Percentiles rank a stretch among this genome's conserved stretches.
These are phyloP conservation scores for Peribolospora kevripleyi DNA, from an alignment of 768 basidiomycete species.

Conservation along the genomic window DNA sequence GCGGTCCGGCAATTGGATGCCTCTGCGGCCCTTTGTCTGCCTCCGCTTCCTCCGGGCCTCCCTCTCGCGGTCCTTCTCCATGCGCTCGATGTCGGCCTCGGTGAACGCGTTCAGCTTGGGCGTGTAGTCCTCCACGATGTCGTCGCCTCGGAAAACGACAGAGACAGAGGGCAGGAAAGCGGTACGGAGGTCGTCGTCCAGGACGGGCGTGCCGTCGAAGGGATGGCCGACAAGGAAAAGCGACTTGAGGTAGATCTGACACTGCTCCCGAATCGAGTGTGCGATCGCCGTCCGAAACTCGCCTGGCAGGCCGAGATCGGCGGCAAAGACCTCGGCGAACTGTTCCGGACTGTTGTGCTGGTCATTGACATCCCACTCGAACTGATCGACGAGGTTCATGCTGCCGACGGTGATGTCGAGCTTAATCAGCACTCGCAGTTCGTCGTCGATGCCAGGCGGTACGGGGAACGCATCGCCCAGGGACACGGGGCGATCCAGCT, in stretches of 20 bases:
- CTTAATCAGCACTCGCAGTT: slow-evolving; percentile 82
- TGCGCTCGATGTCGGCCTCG: slow-evolving; percentile 66
- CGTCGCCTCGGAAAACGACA: slow-evolving; percentile 45
- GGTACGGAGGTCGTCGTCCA: slow-evolving; percentile 73
- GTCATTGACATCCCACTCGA: slow-evolving; percentile 90
- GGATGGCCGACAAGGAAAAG: slow-evolving; percentile 74
- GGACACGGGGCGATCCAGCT: no score
- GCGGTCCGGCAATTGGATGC: slow-evolving; percentile 67
- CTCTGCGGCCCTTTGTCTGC: slow-evolving; percentile 55
- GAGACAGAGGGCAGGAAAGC: slow-evolving; percentile 62
- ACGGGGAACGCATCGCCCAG: background rate
- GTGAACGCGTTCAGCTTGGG: slow-evolving; percentile 72
- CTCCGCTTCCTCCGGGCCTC: slow-evolving; percentile 55
- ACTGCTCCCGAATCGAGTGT: slow-evolving; percentile 86
- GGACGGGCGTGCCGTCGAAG: slow-evolving; percentile 47
- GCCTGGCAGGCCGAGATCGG: slow-evolving; percentile 65
- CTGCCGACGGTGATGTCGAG: slow-evolving; percentile 85
- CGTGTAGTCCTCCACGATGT: slow-evolving; percentile 47
- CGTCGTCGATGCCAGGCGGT: slow-evolving; percentile 34
- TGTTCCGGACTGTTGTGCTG: slow-evolving; percentile 60
- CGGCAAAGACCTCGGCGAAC: slow-evolving; percentile 65
- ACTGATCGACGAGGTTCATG: slow-evolving; percentile 81
- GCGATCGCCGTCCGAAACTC: slow-evolving; percentile 95
- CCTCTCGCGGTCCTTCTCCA: slow-evolving; percentile 82
- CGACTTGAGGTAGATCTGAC: slow-evolving; percentile 72